Base-by-base conservation (phyloP, 352 stramenopile genomes). In the Phytophthora nicotianae region DNA sequence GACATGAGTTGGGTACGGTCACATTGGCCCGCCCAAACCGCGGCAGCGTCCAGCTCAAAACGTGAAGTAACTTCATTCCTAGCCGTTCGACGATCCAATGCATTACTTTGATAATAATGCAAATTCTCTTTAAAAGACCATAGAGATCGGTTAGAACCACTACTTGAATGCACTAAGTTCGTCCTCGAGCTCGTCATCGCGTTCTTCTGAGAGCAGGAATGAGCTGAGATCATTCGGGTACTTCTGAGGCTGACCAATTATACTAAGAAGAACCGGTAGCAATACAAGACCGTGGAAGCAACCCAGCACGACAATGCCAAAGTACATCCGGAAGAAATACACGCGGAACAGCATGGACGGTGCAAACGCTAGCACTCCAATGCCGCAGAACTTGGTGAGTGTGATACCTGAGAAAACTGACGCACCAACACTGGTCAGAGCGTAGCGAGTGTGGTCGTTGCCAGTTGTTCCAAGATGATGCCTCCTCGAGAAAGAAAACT, bases 301-400 rank as follows among this genome's bases (percentile, higher is more conserved):
- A 10, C 91, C 91, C 21, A 93, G 47, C 17, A 93, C 51, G 14
- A 97, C 86, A 48, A 97, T 95, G 21, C 78, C 79, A 65, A 96
- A 72, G 68, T 97, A 97, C 91, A 97, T 97, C 53, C 91, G 80
- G 77, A 97, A 97, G 58, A 97, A 97, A 60, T 97, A 97, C 9
- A 97, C 79, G 26, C 88, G 86, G 58, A 97, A 97, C 26, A 97
- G 54, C 74, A 95, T 89, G 29, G 89, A 97, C n/a, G 85, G 88
- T 40, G 91, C 91, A 37, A 97, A 96, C 13, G 87, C 87, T 10
- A 97, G 67, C 24, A 97, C 88, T 8, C 83, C 81, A 43, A 97
- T 91, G 48, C 91, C 91, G 21, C 91, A 93, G 48, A 97, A 82
- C 72, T 97, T 97, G 50, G 91, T 97, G 32, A 97, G 66, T 35